Evolutionary conservation across 2,329 filamentous ascomycete species (phyloP).

Genomic region (Colletotrichum noveboracense): DNA sequence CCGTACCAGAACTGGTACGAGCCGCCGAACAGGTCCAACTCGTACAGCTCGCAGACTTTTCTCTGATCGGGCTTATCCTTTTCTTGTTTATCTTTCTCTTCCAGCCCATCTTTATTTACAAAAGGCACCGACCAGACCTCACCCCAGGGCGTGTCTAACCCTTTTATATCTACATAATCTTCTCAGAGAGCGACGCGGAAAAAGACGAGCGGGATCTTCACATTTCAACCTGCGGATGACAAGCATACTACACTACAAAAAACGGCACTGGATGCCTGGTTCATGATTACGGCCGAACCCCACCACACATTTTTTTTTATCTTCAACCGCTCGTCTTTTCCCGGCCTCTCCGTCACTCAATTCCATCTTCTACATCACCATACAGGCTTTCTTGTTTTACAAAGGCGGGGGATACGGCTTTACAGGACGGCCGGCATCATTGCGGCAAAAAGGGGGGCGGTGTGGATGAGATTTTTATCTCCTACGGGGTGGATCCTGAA

Average conservation of each 20-base stretch:
- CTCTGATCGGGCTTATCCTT: background rate
- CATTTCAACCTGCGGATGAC: background rate
- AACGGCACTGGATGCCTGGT: slow-evolving; percentile 9
- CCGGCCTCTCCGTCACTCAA: background rate
- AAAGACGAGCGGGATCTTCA: background rate
- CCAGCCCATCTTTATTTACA: background rate
- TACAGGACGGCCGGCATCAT: background rate
- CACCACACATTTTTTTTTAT: background rate
- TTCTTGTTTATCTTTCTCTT: background rate
- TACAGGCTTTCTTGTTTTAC: background rate
- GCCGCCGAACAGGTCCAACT: slow-evolving; percentile 61
- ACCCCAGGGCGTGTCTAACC: background rate
- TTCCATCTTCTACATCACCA: background rate
- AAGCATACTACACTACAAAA: background rate
- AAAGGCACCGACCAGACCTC: background rate
- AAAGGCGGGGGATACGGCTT: background rate
- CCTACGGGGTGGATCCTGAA: background rate
- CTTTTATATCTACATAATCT: background rate
- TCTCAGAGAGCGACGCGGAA: background rate
- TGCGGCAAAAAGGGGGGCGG: background rate
- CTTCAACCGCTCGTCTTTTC: background rate
- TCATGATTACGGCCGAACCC: background rate
- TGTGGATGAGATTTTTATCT: background rate
- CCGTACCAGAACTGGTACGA: slow-evolving; percentile 85
- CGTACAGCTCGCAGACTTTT: slow-evolving; percentile 15